These are phyloP conservation scores for Falciphora oryzae DNA, from an alignment of 2,329 filamentous ascomycete genomes.

Conservation along the genomic window DNA sequence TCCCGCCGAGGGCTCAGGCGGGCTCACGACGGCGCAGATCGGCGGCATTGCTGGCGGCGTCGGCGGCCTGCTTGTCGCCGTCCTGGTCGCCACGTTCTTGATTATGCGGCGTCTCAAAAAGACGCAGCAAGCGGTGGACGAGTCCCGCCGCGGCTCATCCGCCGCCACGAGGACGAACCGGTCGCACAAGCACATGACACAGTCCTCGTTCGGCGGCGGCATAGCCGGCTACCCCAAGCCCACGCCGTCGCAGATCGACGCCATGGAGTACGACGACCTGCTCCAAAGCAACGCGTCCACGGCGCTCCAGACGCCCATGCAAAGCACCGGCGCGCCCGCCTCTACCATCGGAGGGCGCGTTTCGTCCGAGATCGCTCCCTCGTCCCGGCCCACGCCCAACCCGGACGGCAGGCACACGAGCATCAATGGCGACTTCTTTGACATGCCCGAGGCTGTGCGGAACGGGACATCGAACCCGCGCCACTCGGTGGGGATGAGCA, in stretches of 20 bases:
- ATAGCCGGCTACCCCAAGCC: constrained; percentile 18
- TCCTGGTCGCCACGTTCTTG: constrained; percentile 40
- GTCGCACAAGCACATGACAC: constrained; percentile 26
- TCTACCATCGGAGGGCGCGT: background rate
- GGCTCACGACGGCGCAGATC: constrained; percentile 35
- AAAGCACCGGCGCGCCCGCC: background rate
- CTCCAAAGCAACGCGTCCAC: constrained; percentile 23
- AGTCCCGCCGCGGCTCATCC: constrained; percentile 17
- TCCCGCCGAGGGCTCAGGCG: constrained; percentile 14
- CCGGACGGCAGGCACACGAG: constrained; percentile 12
- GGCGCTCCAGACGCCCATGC: background rate
- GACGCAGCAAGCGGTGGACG: constrained; percentile 34
- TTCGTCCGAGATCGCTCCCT: constrained; percentile 1
- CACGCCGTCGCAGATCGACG: constrained; percentile 38
- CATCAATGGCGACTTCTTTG: constrained; percentile 26
- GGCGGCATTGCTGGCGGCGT: constrained; percentile 50
- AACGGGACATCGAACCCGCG: constrained; percentile 6
- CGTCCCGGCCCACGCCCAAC: constrained; percentile 14
- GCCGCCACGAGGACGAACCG: constrained; percentile 18
- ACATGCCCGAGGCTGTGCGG: constrained; percentile 13
- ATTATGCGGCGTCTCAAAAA: constrained; percentile 45
- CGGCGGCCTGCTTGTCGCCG: constrained; percentile 39
- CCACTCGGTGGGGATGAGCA: constrained; percentile 15
- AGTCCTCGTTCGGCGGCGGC: constrained; percentile 13
- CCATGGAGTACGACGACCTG: constrained; percentile 32